phyloP scores from a whole-genome alignment of 176 grass and related monocot species.

The Pontederia paniculata region DNA sequence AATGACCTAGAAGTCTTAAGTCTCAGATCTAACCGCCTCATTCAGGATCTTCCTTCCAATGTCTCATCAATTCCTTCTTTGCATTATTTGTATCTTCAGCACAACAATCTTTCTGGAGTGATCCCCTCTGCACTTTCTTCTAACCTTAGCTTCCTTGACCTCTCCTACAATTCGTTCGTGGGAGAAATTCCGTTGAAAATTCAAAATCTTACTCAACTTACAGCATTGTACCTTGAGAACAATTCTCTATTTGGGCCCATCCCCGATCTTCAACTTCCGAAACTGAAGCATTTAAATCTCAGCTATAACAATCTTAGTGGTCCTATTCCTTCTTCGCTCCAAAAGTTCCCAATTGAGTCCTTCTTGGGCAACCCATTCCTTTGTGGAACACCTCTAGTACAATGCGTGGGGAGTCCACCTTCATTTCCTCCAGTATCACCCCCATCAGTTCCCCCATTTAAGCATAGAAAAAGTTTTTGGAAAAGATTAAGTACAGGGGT shows the following conservation, averaged over 20 bases:
- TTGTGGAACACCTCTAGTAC: conserved; percentile 53
- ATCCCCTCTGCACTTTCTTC: conserved; percentile 77
- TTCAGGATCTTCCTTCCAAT: conserved; percentile 64
- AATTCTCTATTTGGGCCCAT: conserved; percentile 86
- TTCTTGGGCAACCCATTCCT: conserved; percentile 84
- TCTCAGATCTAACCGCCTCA: conserved; percentile 84
- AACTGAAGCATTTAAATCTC: conserved; percentile 81
- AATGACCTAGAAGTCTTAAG: conserved; percentile 85
- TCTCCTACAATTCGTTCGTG: conserved; percentile 77
- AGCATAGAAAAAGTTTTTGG: conserved; percentile 52
- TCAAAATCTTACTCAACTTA: conserved; percentile 79
- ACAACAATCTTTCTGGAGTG: conserved; percentile 81
- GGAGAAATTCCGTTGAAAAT: conserved; percentile 68
- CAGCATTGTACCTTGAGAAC: conserved; percentile 76
- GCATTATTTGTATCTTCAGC: conserved; percentile 81
- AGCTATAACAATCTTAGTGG: conserved; percentile 94
- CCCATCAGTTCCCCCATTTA: conserved; percentile 19
- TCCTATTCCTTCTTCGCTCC: conserved; percentile 60
- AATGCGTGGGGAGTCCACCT: conserved; percentile 46
- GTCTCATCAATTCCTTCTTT: conserved; percentile 83
- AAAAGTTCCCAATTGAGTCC: conserved; percentile 50
- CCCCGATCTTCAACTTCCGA: conserved; percentile 62
- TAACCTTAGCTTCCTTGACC: conserved; percentile 68
- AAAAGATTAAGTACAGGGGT: conserved; percentile 49
- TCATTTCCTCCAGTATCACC: conserved; percentile 42